These are phyloP conservation scores for Fusarium nanum DNA, from an alignment of 2,329 filamentous ascomycete genomes.

Conservation along the genomic window DNA sequence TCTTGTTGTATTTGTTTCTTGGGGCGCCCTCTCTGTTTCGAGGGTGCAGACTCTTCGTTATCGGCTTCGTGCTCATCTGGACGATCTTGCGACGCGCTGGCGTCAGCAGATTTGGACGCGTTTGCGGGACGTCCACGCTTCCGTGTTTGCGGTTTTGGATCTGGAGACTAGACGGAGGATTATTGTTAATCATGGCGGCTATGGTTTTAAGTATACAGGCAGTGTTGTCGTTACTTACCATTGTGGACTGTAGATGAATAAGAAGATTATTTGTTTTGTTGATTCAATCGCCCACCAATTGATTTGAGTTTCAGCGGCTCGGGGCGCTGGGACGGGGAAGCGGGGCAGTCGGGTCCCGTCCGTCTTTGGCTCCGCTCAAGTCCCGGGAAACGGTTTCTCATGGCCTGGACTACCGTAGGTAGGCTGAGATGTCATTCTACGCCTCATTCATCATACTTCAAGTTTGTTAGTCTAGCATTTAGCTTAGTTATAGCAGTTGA, in stretches of 20 bases:
- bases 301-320: slow-evolving; percentile 34
- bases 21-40: slow-evolving; percentile 38
- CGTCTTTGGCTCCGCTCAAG: slow-evolving; percentile 23
- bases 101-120: slow-evolving; percentile 52
- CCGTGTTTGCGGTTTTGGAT: slow-evolving; percentile 52
- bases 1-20: slow-evolving; percentile 18
- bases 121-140: slow-evolving; percentile 58
- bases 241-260: slow-evolving; percentile 6
- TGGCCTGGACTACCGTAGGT: not conserved
- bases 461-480: not conserved
- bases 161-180: slow-evolving; percentile 36
- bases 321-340: slow-evolving; percentile 28
- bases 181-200: not conserved
- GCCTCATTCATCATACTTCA: slow-evolving; percentile 11
- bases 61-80: slow-evolving; percentile 44
- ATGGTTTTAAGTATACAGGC: not conserved
- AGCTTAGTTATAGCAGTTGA: not conserved
- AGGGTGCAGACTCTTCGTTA: slow-evolving; percentile 42
- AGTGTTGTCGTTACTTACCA: slow-evolving; percentile 14
- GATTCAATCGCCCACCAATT: slow-evolving; percentile 15
- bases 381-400: not conserved
- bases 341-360: slow-evolving; percentile 29
- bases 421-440: slow-evolving; percentile 14
- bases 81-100: slow-evolving; percentile 44
- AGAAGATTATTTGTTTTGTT: slow-evolving; percentile 28